phyloP scores from a whole-genome alignment of 352 stramenopile genomes.

The Phytophthora capsici region DNA sequence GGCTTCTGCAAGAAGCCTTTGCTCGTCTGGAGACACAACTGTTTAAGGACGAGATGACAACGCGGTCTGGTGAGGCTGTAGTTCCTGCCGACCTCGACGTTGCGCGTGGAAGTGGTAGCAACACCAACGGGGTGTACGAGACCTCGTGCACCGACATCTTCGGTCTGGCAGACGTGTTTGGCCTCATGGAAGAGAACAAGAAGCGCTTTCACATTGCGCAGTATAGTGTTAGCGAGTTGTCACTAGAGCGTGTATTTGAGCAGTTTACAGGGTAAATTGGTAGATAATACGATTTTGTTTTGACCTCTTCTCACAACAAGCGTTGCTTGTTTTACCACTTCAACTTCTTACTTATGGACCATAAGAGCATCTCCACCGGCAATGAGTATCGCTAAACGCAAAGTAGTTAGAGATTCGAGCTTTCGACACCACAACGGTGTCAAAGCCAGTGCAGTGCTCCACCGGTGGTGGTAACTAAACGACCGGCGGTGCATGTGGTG shows the following conservation, averaged over 20 bases:
- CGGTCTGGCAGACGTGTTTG: slow-evolving; percentile 81
- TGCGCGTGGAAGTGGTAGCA: slow-evolving; percentile 57
- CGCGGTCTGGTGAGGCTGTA: slow-evolving; percentile 52
- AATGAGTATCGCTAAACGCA: too few species aligned
- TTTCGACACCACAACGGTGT: too few species aligned
- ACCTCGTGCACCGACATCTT: slow-evolving; percentile 71
- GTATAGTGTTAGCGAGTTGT: slow-evolving; percentile 93
- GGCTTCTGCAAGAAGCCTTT: slow-evolving; percentile 78
- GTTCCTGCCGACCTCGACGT: slow-evolving; percentile 53
- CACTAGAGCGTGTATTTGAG: slow-evolving; percentile 94
- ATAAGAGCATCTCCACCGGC: too few species aligned
- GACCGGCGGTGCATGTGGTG: too few species aligned
- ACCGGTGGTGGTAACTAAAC: too few species aligned
- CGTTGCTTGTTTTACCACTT: neutral
- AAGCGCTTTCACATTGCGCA: slow-evolving; percentile 73
- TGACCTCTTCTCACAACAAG: too few species aligned
- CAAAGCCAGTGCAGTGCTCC: too few species aligned
- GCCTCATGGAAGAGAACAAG: slow-evolving; percentile 81
- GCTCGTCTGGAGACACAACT: slow-evolving; percentile 58
- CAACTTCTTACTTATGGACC: slow-evolving; percentile 6
- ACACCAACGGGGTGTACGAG: slow-evolving; percentile 69
- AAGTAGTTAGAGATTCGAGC: too few species aligned
- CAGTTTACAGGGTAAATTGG: slow-evolving; percentile 75
- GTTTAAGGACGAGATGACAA: slow-evolving; percentile 54
- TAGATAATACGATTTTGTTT: slow-evolving; percentile 2